Evolutionary conservation across 371 early-diverging fungal genomes (phyloP).

Genomic region (Rhizopus microsporus): DNA sequence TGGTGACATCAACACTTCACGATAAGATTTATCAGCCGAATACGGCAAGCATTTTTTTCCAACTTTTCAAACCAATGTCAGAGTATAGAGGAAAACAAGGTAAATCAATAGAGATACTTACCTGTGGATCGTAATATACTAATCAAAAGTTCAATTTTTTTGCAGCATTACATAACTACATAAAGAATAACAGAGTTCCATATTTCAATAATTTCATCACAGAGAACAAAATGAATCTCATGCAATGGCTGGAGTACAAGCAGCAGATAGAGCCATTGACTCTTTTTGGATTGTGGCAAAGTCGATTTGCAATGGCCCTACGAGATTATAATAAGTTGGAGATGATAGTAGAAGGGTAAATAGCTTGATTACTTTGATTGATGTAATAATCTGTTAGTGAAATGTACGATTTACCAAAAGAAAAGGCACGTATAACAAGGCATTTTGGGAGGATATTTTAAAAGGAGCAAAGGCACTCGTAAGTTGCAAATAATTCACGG

Average conservation of each 20-base stretch:
- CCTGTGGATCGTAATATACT: constrained; percentile 2
- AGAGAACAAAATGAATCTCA: constrained; percentile 5
- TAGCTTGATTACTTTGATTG: constrained; percentile 9
- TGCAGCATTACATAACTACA: constrained; percentile 2
- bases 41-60: no score
- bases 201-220: constrained; percentile 5
- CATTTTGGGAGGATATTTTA: constrained; percentile 13
- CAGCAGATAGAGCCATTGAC: neutral
- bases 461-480: constrained; percentile 11
- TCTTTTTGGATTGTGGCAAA: neutral
- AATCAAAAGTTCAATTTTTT: constrained; percentile 5
- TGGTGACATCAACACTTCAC: no score
- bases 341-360: constrained; percentile 6
- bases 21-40: no score
- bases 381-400: constrained; percentile 9
- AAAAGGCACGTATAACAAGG: constrained; percentile 12
- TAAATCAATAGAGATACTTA: constrained; percentile 3
- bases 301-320: constrained; percentile 6
- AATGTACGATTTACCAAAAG: constrained; percentile 12
- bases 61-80: no score
- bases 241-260: constrained; percentile 5
- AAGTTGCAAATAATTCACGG: constrained; percentile 13
- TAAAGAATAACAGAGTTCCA: constrained; percentile 1
- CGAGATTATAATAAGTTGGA: constrained; percentile 1
- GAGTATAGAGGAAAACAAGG: constrained; percentile 1